Percentiles rank a stretch among this genome's conserved stretches.
phyloP scores from a whole-genome alignment of 495 filamentous ascomycete genomes.

The Schizothecium vesticola region DNA sequence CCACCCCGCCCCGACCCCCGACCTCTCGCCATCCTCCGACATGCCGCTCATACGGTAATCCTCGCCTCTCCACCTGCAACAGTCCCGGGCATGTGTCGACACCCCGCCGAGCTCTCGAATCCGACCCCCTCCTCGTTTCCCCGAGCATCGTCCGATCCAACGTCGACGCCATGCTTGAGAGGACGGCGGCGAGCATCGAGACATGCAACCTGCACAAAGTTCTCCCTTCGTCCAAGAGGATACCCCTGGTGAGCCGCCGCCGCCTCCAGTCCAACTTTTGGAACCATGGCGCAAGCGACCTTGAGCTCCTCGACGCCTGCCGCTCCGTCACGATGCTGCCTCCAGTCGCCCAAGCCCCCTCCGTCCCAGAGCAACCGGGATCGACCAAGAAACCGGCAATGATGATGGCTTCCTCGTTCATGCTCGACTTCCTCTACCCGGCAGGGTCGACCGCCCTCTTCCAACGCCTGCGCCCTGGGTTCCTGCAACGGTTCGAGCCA shows the following conservation, averaged over 20 bases:
- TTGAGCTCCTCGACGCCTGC: constrained; percentile 51
- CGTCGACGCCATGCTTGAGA: constrained; percentile 68
- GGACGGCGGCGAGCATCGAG: constrained; percentile 70
- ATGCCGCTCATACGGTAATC: neutral
- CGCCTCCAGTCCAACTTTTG: constrained; percentile 62
- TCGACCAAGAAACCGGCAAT: constrained; percentile 19
- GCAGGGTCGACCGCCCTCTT: constrained; percentile 45
- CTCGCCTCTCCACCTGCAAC: neutral
- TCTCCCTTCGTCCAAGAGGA: constrained; percentile 46
- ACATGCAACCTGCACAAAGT: constrained; percentile 62
- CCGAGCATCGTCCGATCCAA: constrained; percentile 51
- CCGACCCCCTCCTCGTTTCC: constrained; percentile 57
- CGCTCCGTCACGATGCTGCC: constrained; percentile 33
- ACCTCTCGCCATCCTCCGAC: neutral
- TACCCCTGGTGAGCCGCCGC: constrained; percentile 52
- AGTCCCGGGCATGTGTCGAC: neutral
- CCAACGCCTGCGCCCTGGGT: constrained; percentile 28
- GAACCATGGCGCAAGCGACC: constrained; percentile 54
- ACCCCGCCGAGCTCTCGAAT: neutral
- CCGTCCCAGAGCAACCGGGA: constrained; percentile 11
- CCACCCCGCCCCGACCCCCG: neutral
- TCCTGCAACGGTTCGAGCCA: constrained; percentile 12
- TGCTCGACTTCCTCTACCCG: constrained; percentile 63
- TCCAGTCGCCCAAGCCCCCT: constrained; percentile 1
- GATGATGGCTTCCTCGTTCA: constrained; percentile 36